Evolutionary conservation across 768 basidiomycete species (phyloP).

Genomic region (Tremella fuciformis): DNA sequence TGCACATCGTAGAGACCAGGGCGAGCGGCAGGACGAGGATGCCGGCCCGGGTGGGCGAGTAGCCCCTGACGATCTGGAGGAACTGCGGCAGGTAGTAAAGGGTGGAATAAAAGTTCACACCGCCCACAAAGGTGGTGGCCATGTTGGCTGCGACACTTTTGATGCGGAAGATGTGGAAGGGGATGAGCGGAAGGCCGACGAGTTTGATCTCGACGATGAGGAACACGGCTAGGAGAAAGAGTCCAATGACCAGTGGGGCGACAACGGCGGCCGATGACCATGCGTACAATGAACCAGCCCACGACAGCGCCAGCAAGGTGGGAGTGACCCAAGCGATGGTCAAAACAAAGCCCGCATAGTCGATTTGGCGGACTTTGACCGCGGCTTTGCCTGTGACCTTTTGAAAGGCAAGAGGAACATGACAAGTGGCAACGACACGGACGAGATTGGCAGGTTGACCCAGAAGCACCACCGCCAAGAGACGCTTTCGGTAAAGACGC

Average conservation of each 20-base stretch:
- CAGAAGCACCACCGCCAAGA: constrained; percentile 51
- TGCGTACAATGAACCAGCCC: constrained; percentile 71
- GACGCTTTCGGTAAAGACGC: constrained; percentile 50
- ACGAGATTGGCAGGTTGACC: constrained; percentile 65
- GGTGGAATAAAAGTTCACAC: constrained; percentile 49
- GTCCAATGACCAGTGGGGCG: constrained; percentile 60
- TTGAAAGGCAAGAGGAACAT: constrained; percentile 67
- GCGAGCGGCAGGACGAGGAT: constrained; percentile 69
- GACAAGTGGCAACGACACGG: constrained; percentile 60
- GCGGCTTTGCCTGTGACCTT: constrained; percentile 63
- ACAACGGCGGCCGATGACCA: constrained; percentile 69
- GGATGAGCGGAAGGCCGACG: constrained; percentile 68
- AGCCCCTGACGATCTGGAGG: constrained; percentile 70
- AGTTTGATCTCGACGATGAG: constrained; percentile 71
- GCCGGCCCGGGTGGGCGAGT: constrained; percentile 63
- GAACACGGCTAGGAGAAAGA: constrained; percentile 61
- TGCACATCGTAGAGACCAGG: constrained; percentile 62
- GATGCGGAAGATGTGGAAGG: constrained; percentile 69
- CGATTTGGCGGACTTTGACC: constrained; percentile 65
- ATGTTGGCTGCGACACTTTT: constrained; percentile 67
- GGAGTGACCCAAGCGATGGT: constrained; percentile 64
- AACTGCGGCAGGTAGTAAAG: constrained; percentile 72
- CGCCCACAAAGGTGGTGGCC: constrained; percentile 67
- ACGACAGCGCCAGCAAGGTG: constrained; percentile 68
- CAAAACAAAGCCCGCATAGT: constrained; percentile 63